Evolutionary conservation across 176 grass and related monocot genomes (phyloP).

Genomic region (Rhipidocladum racemiflorum): DNA sequence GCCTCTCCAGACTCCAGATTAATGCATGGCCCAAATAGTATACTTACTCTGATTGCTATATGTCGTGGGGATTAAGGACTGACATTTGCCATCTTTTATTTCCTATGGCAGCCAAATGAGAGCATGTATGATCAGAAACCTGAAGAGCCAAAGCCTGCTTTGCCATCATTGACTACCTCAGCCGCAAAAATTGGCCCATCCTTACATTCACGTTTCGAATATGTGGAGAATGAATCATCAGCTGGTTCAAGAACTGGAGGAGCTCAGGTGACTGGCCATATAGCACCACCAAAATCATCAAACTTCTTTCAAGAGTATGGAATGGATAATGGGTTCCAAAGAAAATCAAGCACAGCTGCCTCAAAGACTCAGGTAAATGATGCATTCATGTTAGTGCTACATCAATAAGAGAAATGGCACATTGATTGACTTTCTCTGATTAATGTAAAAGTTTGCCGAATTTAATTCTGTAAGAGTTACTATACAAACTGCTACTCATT

Average conservation of each 20-base stretch:
- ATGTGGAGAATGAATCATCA: constrained; percentile 46
- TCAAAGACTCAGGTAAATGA: constrained; percentile 68
- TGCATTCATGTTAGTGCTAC: background rate
- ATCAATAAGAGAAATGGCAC: background rate
- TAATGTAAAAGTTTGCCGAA: background rate
- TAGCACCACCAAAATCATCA: constrained; percentile 72
- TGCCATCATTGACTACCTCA: constrained; percentile 36
- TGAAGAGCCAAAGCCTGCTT: constrained; percentile 62
- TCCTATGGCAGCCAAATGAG: constrained; percentile 59
- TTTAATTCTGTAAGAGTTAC: background rate
- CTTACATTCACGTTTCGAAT: constrained; percentile 69
- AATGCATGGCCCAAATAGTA: background rate
- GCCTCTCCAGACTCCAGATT: background rate
- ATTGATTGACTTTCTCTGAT: background rate
- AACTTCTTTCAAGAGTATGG: constrained; percentile 81
- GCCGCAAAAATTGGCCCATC: constrained; percentile 39
- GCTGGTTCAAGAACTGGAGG: constrained; percentile 40
- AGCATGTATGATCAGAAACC: constrained; percentile 88
- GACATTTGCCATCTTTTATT: background rate
- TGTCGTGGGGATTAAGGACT: background rate
- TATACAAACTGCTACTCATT: background rate
- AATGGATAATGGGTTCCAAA: constrained; percentile 71
- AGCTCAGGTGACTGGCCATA: constrained; percentile 50
- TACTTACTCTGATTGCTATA: background rate
- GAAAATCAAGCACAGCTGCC: constrained; percentile 51